Base-by-base conservation (phyloP, 2,329 filamentous ascomycete species). In the Sclerotinia subarctica region DNA sequence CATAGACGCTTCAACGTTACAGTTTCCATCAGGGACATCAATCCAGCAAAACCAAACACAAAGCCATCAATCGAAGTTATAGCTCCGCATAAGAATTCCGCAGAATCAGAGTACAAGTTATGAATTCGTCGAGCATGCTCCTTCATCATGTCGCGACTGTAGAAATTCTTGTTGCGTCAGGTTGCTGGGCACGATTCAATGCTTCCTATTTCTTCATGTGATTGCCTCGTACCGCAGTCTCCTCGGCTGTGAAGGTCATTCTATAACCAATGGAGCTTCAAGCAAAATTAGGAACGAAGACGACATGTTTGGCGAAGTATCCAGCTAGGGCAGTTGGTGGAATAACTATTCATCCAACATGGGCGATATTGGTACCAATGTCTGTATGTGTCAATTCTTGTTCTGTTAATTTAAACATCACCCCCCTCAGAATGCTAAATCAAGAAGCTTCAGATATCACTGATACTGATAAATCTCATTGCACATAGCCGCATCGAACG, bases 401-500 rank as follows among this genome's bases (percentile, higher is more conserved):
- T 10, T 35, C 46, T 8, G 29, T 8, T 24, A 10, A 19, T 53
- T 62, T 3, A 42, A 5, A 44, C 54, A 52, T 68, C 69, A 46
- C 49, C 70, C 54, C 57, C 59, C 47, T 53, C 65, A 57, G 66
- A 66, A 64, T 32, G 71, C 70, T 66, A 29, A 70, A 49, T 42
- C 17, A 11, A 3, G 3, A 1, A 29, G 51, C 71, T 35, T 52
- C 49, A 44, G 58, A 68, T 57, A 72, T n/a, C 46, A 71, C 65
- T 42, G 66, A 67, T 10, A 49, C 44, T 19, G 70, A 66, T 2
- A 69, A 52, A 70, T 69, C 42, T 53, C 67, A 62, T 32, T 72
- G 63, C 70, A 72, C 35, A 13, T 72, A 24, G 71, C 69, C 59
- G 60, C 67, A 13, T 52, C 68, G 15, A 69, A 69, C 29, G 70